Conservation (phyloP, 768 basidiomycete species). For the Ramaria sp. region DNA sequence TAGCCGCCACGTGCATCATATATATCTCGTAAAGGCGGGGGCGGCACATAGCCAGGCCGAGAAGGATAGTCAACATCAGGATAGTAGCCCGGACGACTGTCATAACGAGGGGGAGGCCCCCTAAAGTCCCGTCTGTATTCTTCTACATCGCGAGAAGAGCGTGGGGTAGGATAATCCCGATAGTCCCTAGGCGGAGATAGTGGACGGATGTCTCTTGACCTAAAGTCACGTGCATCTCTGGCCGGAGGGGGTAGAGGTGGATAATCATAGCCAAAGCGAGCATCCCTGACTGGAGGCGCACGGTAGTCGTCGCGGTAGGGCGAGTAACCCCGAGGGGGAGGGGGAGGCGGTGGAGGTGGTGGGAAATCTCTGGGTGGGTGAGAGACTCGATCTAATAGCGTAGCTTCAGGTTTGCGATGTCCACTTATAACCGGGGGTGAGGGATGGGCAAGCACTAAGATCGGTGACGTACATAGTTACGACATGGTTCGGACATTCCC, state of each 20-base stretch:
- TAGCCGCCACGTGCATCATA: constrained; percentile 32
- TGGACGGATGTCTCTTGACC: constrained; percentile 31
- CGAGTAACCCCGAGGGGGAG: constrained; percentile 30
- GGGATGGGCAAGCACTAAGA: neutral
- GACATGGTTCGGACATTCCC: constrained; percentile 60
- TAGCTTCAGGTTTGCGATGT: constrained; percentile 26
- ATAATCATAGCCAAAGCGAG: constrained; percentile 49
- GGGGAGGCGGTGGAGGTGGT: constrained; percentile 28
- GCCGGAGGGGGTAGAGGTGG: constrained; percentile 29
- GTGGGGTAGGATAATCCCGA: constrained; percentile 48
- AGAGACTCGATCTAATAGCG: constrained; percentile 36
- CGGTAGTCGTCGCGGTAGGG: constrained; percentile 47
- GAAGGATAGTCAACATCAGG: constrained; percentile 33
- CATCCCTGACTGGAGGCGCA: constrained; percentile 36
- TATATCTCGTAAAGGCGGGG: constrained; percentile 31
- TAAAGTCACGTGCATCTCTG: constrained; percentile 35
- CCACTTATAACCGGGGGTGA: constrained; percentile 9
- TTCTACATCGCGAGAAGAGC: constrained; percentile 52
- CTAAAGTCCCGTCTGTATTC: constrained; percentile 46
- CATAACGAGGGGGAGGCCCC: constrained; percentile 41
- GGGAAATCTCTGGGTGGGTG: constrained; percentile 43
- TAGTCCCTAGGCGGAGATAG: constrained; percentile 50
- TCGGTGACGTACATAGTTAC: constrained; percentile 35
- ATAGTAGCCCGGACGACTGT: constrained; percentile 40
- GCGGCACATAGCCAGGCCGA: constrained; percentile 35